Conservation (phyloP, 495 filamentous ascomycete species). For the Xylaria castorea region DNA sequence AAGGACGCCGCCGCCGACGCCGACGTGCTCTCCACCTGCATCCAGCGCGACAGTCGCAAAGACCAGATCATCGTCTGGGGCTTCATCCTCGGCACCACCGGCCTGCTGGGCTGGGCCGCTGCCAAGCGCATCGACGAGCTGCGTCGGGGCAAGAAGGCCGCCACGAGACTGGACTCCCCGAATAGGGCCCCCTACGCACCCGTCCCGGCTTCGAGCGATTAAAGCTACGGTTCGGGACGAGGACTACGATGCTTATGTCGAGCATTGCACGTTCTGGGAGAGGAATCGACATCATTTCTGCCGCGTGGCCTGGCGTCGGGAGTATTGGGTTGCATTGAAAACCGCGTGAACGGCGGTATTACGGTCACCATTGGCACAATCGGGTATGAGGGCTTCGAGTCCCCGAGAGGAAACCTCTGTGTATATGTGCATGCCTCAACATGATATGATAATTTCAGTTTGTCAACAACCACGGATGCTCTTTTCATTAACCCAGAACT, state of each 20-base stretch:
- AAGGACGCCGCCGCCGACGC: conserved; percentile 83
- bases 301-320: conserved; percentile 14
- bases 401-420: background rate
- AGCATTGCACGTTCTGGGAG: background rate
- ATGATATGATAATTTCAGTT: background rate
- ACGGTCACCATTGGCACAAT: background rate
- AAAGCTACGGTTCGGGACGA: no score
- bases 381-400: no score
- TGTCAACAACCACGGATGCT: background rate
- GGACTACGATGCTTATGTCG: background rate
- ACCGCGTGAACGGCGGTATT: background rate
- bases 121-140: conserved; percentile 60
- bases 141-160: conserved; percentile 51
- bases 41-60: conserved; percentile 89
- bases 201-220: background rate
- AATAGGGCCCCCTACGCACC: conserved; percentile 14
- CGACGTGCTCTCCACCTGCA: conserved; percentile 88
- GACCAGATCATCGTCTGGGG: conserved; percentile 90
- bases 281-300: background rate
- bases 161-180: background rate
- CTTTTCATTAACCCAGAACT: background rate
- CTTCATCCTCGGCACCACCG: conserved; percentile 87
- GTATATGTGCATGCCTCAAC: background rate
- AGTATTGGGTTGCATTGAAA: background rate
- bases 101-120: conserved; percentile 80